Conservation (phyloP, 2,329 filamentous ascomycete species). For the Fusarium albidum region DNA sequence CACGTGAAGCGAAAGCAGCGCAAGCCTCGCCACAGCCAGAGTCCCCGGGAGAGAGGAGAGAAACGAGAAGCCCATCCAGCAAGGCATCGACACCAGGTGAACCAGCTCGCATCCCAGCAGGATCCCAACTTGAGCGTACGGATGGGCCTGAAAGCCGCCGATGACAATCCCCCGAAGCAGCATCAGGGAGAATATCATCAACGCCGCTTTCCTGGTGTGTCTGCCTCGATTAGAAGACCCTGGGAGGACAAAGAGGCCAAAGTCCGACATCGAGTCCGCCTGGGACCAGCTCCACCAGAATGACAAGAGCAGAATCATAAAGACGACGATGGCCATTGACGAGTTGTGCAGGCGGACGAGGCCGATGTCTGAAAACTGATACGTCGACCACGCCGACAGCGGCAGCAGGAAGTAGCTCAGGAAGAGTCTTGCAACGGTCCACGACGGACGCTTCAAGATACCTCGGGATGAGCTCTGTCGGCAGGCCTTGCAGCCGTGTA, state of each 20-base stretch:
- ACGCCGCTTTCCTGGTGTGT: neutral
- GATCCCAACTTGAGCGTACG: conserved; percentile 8
- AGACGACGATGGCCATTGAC: conserved; percentile 45
- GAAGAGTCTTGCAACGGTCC: conserved; percentile 70
- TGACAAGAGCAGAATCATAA: conserved; percentile 32
- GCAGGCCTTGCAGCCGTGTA: no score
- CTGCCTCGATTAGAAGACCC: no score
- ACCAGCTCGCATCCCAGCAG: conserved; percentile 19
- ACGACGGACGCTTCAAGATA: conserved; percentile 39
- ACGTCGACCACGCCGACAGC: conserved; percentile 74
- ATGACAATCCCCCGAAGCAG: conserved; percentile 23
- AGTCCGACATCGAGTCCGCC: neutral
- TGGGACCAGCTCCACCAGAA: conserved; percentile 40
- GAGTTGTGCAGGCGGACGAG: conserved; percentile 34
- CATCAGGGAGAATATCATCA: conserved; percentile 24
- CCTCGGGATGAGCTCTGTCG: neutral
- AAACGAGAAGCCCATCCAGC: neutral
- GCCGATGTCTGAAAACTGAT: conserved; percentile 61
- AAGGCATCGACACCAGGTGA: conserved; percentile 1
- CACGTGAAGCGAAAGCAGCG: conserved; percentile 5
- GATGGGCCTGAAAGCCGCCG: conserved; percentile 21
- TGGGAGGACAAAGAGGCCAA: conserved; percentile 10
- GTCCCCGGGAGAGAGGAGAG: conserved; percentile 6
- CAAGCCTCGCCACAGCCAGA: conserved; percentile 1
- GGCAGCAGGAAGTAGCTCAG: conserved; percentile 82